These are phyloP conservation scores for Agrocybe praecox DNA, from an alignment of 768 basidiomycete genomes.

Conservation along the genomic window DNA sequence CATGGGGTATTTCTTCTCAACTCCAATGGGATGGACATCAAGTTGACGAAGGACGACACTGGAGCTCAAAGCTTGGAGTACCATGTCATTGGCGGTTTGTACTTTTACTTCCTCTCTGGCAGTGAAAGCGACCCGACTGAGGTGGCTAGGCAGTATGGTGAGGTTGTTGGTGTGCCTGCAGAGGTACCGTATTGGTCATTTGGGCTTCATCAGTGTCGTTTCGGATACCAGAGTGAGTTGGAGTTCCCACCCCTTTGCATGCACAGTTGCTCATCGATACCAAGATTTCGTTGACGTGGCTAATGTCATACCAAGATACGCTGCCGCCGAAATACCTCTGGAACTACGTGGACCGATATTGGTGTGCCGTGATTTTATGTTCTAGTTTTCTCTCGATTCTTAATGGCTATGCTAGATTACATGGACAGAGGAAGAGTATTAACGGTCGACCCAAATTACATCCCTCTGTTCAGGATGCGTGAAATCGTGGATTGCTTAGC, in stretches of 20 bases:
- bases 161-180: no score
- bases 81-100: slow-evolving; percentile 76
- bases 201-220: no score
- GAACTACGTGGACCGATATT: slow-evolving; percentile 86
- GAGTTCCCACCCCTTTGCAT: no score
- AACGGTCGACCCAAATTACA: slow-evolving; percentile 69
- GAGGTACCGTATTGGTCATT: no score
- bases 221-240: slow-evolving; percentile 64
- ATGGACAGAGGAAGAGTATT: no score
- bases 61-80: slow-evolving; percentile 60
- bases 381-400: no score
- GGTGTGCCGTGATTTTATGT: slow-evolving; percentile 72
- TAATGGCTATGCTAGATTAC: no score
- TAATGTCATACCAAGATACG: slow-evolving; percentile 66
- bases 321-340: slow-evolving; percentile 61
- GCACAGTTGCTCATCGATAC: slow-evolving; percentile 37
- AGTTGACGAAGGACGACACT: no score
- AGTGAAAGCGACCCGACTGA: no score
- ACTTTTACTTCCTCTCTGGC: slow-evolving; percentile 83
- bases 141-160: no score
- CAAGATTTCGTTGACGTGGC: no score
- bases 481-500: slow-evolving; percentile 64
- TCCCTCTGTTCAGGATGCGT: slow-evolving; percentile 63
- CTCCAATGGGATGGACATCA: slow-evolving; percentile 82
- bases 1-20: slow-evolving; percentile 73